Percentiles rank a stretch among this genome's conserved stretches.
These are phyloP conservation scores for Gossypium schwendimanii DNA, from an alignment of 441 rosid species.

Conservation along the genomic window DNA sequence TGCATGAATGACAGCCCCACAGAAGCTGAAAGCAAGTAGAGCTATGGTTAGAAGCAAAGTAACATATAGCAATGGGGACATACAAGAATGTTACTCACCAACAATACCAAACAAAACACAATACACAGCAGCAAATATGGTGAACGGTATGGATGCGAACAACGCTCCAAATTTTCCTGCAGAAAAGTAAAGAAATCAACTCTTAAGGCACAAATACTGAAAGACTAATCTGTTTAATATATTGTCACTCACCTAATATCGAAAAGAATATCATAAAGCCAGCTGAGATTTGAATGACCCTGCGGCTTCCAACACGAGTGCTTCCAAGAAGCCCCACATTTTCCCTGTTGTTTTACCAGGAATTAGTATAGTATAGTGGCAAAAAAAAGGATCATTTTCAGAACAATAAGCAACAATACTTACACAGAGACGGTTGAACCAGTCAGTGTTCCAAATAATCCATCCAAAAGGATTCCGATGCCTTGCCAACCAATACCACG, in stretches of 20 bases:
- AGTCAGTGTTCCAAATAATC: constrained; percentile 79
- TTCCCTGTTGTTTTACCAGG: constrained; percentile 51
- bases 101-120: constrained; percentile 93
- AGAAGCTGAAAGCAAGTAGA: constrained; percentile 49
- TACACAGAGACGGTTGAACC: constrained; percentile 87
- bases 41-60: constrained; percentile 2
- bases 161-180: constrained; percentile 95
- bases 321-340: constrained; percentile 95
- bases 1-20: constrained; percentile 95
- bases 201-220: neutral
- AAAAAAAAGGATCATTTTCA: constrained; percentile 2
- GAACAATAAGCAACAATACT: constrained; percentile 18
- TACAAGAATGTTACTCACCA: constrained; percentile 34
- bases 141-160: constrained; percentile 94
- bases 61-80: neutral
- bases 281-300: constrained; percentile 93
- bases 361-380: constrained; percentile 8
- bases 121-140: constrained; percentile 86
- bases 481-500: constrained; percentile 99
- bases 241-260: constrained; percentile 52
- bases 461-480: constrained; percentile 77
- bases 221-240: neutral
- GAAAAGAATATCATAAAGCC: constrained; percentile 99
- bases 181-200: constrained; percentile 9
- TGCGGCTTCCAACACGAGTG: constrained; percentile 97